phyloP scores from a whole-genome alignment of 176 grass and related monocot species.

The Rhynchospora breviuscula region DNA sequence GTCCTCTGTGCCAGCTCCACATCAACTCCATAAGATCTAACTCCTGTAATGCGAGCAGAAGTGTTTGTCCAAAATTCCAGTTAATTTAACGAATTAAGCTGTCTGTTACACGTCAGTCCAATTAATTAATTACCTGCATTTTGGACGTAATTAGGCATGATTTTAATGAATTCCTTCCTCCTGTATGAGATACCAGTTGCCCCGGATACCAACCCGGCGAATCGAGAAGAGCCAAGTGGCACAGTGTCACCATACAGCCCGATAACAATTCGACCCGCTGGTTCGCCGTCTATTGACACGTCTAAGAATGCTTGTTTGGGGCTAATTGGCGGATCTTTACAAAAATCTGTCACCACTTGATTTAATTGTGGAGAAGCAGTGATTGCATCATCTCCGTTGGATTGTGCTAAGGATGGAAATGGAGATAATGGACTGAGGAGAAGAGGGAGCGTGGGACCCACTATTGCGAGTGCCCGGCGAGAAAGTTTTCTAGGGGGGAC shows the following conservation, averaged over 20 bases:
- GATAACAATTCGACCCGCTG: conserved; percentile 63
- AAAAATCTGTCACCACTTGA: conserved; percentile 6
- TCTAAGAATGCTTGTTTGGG: conserved; percentile 66
- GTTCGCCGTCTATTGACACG: conserved; percentile 73
- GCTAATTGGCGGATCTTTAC: conserved; percentile 10
- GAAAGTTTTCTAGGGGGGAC: conserved; percentile 25
- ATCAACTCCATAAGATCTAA: conserved; percentile 42
- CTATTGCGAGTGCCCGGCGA: conserved; percentile 44
- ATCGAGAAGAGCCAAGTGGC: conserved; percentile 54
- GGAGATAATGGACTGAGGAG: conserved; percentile 4
- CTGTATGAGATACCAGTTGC: conserved; percentile 62
- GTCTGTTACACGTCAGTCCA: background rate
- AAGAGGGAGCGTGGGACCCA: conserved; percentile 28
- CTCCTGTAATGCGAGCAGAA: background rate
- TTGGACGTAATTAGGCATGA: conserved; percentile 72
- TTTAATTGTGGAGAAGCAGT: conserved; percentile 21
- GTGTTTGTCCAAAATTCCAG: background rate
- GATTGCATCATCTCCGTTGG: background rate
- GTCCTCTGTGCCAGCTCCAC: conserved; percentile 26
- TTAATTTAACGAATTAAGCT: background rate
- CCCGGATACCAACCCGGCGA: conserved; percentile 40
- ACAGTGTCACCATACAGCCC: conserved; percentile 48
- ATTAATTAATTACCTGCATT: conserved; percentile 69
- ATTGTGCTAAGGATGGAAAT: conserved; percentile 10
- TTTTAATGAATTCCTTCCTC: conserved; percentile 89